Evolutionary conservation across 2,329 filamentous ascomycete genomes (phyloP), one percentile per base, ranked within the genome.

Genomic region (Fusarium sp.): DNA sequence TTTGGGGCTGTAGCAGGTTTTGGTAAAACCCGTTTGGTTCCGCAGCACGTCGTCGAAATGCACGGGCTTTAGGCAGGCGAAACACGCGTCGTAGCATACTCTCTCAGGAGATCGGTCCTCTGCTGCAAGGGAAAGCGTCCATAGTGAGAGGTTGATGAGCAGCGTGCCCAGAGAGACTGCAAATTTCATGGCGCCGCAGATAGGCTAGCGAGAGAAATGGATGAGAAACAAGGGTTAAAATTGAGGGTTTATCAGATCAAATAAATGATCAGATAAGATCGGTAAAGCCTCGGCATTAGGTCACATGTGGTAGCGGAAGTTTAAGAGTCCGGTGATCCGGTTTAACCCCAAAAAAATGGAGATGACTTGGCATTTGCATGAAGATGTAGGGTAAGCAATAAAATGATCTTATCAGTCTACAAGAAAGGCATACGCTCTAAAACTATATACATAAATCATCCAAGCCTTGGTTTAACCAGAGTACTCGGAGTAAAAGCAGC

Each of bases 401-500:
- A 33, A 35, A 23, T 25, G 28, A 46, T 35, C 18, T 61, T n/a
- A n/a, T n/a, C 49, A 28, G 19, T 44, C 19, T 16, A 40, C 13
- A 33, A 56, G 47, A 54, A 60, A 54, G n/a, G 1, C 9, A 62
- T 33, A 37, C 28, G n/a, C 40, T 10, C 32, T 46, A 64, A 21
- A 9, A 42, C 30, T 52, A 63, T 60, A 30, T 60, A 35, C 61
- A 54, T 2, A 18, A 40, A 49, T 40, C 6, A 30, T 38, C 50
- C 35, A 42, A 9, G 13, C 3, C 2, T 9, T 2, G 3, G 1
- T 30, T 58, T 66, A 65, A 13, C 9, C 1, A 1, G 58, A 46
- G 78, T 86, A 47, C 28, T 65, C 12, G 0, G 58, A 38, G 77
- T 86, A 86, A 19, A 61, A 11, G 76, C 84, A 86, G 75, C 79